Conservation (phyloP, 73 alveolate genomes). For the Paramecium sexaurelia region DNA sequence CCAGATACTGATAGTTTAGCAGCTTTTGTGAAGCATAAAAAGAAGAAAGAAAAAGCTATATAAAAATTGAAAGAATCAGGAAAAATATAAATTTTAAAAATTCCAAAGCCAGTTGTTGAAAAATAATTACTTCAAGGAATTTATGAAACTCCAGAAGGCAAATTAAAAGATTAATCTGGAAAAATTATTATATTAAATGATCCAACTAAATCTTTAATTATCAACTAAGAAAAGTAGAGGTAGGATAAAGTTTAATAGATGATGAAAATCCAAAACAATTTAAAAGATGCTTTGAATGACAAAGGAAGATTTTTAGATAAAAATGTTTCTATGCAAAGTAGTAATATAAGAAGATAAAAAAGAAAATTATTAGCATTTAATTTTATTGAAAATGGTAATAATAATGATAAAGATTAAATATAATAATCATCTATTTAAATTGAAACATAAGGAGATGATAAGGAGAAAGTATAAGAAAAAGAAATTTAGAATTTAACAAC, state of each 20-base stretch:
- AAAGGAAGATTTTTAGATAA: conserved; percentile 74
- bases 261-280: conserved; percentile 5
- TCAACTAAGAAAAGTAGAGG: conserved; percentile 57
- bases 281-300: conserved; percentile 17
- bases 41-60: conserved; percentile 19
- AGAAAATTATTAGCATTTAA: conserved; percentile 73
- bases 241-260: conserved; percentile 25
- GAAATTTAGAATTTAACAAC: background rate
- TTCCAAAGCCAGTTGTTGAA: background rate
- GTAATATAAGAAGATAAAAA: conserved; percentile 67
- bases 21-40: background rate
- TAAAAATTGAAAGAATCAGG: background rate
- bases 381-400: conserved; percentile 74
- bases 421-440: background rate
- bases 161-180: conserved; percentile 47
- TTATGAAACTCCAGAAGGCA: conserved; percentile 60
- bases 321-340: conserved; percentile 52
- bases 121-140: background rate
- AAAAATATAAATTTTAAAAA: background rate
- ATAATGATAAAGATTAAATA: conserved; percentile 53
- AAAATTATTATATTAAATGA: background rate
- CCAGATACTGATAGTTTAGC: conserved; percentile 5
- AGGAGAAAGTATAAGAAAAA: background rate
- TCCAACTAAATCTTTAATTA: conserved; percentile 37
- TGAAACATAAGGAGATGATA: background rate